phyloP scores from a whole-genome alignment of 2,329 filamentous ascomycete genomes.

The Sporothrix brasiliensis region DNA sequence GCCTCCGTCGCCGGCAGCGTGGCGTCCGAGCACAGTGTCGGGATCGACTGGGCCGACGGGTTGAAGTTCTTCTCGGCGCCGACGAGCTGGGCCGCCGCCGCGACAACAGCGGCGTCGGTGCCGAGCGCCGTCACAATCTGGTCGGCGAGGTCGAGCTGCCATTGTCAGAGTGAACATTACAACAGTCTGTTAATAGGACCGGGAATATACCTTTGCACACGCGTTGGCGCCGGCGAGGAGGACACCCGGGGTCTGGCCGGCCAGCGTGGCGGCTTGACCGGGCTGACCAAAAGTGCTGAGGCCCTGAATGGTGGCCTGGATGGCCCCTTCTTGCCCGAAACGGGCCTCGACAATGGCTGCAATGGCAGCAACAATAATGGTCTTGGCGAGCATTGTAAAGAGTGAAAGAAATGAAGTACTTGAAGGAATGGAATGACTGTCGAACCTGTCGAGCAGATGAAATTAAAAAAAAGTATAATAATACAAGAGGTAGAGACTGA shows the following conservation, averaged over 20 bases:
- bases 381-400: slow-evolving; percentile 41
- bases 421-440: slow-evolving; percentile 23
- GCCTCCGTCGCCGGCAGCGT: slow-evolving; percentile 62
- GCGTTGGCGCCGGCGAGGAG: slow-evolving; percentile 58
- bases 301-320: slow-evolving; percentile 56
- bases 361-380: slow-evolving; percentile 41
- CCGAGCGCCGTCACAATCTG: slow-evolving; percentile 65
- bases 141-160: slow-evolving; percentile 61
- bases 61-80: slow-evolving; percentile 37
- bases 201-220: slow-evolving; percentile 21
- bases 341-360: slow-evolving; percentile 50
- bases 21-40: slow-evolving; percentile 65
- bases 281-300: slow-evolving; percentile 57
- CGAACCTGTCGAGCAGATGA: slow-evolving; percentile 18
- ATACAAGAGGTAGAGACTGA: slow-evolving; percentile 11
- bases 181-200: background rate
- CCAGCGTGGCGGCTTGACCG: slow-evolving; percentile 63
- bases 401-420: background rate
- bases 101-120: slow-evolving; percentile 58
- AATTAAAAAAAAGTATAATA: background rate
- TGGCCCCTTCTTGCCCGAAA: slow-evolving; percentile 63
- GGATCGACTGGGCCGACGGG: slow-evolving; percentile 62
- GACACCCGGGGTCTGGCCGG: slow-evolving; percentile 60
- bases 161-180: background rate
- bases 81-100: slow-evolving; percentile 51